A percentile compares a stretch with the other conserved stretches of the same genome.
Evolutionary conservation across 1,284 basidiomycete species (phyloP).

Genomic region (Mrakiaceae sp.): DNA sequence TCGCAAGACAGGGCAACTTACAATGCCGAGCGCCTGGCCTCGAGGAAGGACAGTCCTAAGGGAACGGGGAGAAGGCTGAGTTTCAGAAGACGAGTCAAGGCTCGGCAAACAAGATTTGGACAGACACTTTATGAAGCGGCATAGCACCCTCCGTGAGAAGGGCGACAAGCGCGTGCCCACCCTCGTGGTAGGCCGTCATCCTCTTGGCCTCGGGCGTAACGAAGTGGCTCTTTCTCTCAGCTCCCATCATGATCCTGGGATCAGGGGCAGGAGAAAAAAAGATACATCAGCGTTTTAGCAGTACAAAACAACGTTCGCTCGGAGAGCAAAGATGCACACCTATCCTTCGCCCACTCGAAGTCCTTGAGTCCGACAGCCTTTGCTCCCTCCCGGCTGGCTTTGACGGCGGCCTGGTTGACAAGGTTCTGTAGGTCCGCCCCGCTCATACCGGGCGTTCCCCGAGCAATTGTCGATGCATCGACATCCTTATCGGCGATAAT

Average conservation of each 20-base stretch:
- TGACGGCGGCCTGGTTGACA: constrained; percentile 80
- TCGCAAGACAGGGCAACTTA: constrained; percentile 36
- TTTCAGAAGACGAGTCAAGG: background rate
- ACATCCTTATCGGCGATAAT: constrained; percentile 60
- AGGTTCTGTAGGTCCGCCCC: constrained; percentile 88
- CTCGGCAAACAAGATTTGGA: background rate
- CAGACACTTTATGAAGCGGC: constrained; percentile 78
- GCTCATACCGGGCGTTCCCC: constrained; percentile 82
- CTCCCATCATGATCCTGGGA: constrained; percentile 91
- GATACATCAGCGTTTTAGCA: background rate
- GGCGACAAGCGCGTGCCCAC: constrained; percentile 82
- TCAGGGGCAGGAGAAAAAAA: constrained; percentile 25
- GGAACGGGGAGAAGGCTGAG: constrained; percentile 3
- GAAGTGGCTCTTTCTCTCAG: constrained; percentile 75
- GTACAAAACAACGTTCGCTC: background rate
- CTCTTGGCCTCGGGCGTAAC: constrained; percentile 73
- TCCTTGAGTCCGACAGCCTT: constrained; percentile 61
- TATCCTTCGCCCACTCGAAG: constrained; percentile 89
- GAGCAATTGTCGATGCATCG: constrained; percentile 70
- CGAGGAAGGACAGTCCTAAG: constrained; percentile 72
- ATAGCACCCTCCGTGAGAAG: constrained; percentile 85
- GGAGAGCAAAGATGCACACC: constrained; percentile 16
- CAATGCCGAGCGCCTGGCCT: constrained; percentile 79
- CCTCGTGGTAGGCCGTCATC: constrained; percentile 91
- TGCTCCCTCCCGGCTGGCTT: constrained; percentile 72